Conservation (phyloP, 768 basidiomycete species). For the Agaricus bisporus region DNA sequence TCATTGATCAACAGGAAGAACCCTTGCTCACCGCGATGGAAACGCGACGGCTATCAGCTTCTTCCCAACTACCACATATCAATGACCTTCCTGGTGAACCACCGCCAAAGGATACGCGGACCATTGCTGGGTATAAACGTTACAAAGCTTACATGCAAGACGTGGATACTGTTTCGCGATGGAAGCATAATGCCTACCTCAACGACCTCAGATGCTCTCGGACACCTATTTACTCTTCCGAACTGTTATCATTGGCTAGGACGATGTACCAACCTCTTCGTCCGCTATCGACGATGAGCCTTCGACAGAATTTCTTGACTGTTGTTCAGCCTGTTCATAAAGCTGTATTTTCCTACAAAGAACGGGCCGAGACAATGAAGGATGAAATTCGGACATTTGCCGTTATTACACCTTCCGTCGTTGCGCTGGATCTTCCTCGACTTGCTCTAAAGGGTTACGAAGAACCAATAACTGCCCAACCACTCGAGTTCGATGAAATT, state of each 20-base stretch:
- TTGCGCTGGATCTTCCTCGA: conserved; percentile 67
- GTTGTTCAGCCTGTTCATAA: conserved; percentile 33
- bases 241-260: conserved; percentile 34
- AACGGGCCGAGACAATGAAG: conserved; percentile 50
- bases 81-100: conserved; percentile 52
- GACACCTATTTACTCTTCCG: conserved; percentile 40
- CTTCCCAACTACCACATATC: conserved; percentile 45
- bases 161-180: conserved; percentile 47
- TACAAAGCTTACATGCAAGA: conserved; percentile 47
- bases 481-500: conserved; percentile 53
- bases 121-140: conserved; percentile 62
- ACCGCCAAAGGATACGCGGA: conserved; percentile 70
- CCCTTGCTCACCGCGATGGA: conserved; percentile 49
- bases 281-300: conserved; percentile 42
- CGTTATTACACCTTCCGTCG: conserved; percentile 73
- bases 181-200: conserved; percentile 66
- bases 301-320: conserved; percentile 34
- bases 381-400: conserved; percentile 62
- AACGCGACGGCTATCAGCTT: conserved; percentile 53
- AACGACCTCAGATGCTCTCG: conserved; percentile 65
- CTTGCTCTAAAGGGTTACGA: conserved; percentile 47
- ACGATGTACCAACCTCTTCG: conserved; percentile 40
- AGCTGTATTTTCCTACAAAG: conserved; percentile 57
- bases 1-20: conserved; percentile 49
- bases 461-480: conserved; percentile 20